Evolutionary conservation across 805 yeast species (phyloP).

Genomic region (Starmera caribaea): DNA sequence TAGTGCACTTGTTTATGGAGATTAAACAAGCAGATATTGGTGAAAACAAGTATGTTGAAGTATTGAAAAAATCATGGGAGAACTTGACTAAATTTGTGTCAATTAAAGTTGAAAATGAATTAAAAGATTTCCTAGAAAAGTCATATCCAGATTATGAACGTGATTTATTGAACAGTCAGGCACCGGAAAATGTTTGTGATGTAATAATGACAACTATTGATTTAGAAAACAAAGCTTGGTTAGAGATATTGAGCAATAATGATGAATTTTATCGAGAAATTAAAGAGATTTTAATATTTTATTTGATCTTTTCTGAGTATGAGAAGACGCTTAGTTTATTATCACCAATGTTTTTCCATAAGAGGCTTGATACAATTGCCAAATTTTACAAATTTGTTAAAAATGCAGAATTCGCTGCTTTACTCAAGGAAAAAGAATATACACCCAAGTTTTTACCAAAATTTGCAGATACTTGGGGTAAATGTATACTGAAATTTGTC

Average conservation of each 20-base stretch:
- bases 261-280: background rate
- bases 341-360: conserved; percentile 6
- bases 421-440: too few relatives aligned
- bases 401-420: background rate
- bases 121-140: too few relatives aligned
- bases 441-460: background rate
- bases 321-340: background rate
- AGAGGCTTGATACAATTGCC: conserved; percentile 3
- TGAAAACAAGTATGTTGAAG: background rate
- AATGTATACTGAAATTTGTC: conserved; percentile 7
- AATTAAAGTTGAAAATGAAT: too few relatives aligned
- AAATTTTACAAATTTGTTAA: conserved; percentile 8
- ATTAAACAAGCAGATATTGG: background rate
- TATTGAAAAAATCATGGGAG: too few relatives aligned
- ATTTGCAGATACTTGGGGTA: conserved; percentile 7
- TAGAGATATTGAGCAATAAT: too few relatives aligned
- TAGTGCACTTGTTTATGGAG: too few relatives aligned
- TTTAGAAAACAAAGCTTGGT: too few relatives aligned
- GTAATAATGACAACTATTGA: too few relatives aligned
- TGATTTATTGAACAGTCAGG: too few relatives aligned
- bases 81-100: too few relatives aligned
- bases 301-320: conserved; percentile 6
- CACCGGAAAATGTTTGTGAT: too few relatives aligned
- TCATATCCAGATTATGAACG: too few relatives aligned
- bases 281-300: background rate